These are phyloP conservation scores for Pyrenopolyporus hunteri DNA, from an alignment of 495 filamentous ascomycete species.

Conservation along the genomic window DNA sequence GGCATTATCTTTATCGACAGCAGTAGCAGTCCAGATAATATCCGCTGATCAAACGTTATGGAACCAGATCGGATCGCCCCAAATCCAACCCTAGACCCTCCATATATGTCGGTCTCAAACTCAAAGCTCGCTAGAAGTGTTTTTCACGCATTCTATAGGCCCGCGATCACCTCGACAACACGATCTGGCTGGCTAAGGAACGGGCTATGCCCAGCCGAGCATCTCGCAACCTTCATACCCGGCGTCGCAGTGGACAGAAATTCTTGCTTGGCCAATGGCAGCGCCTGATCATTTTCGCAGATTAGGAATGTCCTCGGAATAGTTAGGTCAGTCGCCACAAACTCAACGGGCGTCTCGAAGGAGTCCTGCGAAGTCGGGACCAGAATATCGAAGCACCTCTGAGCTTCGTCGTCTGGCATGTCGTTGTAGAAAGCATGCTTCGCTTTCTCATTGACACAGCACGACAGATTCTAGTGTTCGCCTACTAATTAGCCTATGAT, in stretches of 20 bases:
- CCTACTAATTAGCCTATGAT: no score
- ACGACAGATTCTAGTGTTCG: constrained; percentile 8
- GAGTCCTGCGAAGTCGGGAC: constrained; percentile 21
- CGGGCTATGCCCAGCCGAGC: constrained; percentile 42
- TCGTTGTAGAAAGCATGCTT: constrained; percentile 30
- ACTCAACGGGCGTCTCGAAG: constrained; percentile 8
- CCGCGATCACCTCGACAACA: constrained; percentile 24
- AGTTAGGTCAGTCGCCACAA: constrained; percentile 9
- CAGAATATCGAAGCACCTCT: constrained; percentile 17
- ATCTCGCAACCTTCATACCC: constrained; percentile 31
- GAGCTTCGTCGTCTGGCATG: constrained; percentile 9
- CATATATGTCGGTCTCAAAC: not conserved
- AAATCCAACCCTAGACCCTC: not conserved
- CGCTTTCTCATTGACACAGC: constrained; percentile 1
- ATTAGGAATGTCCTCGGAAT: constrained; percentile 32
- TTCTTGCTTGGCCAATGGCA: constrained; percentile 32
- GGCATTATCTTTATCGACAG: no score
- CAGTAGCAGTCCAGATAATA: no score
- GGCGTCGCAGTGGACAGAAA: constrained; percentile 22
- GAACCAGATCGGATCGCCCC: no score
- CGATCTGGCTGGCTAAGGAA: constrained; percentile 43
- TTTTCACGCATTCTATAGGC: not conserved
- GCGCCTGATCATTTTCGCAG: constrained; percentile 38
- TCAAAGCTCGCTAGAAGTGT: constrained; percentile 49
- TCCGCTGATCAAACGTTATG: no score